Base-by-base conservation (phyloP, 495 filamentous ascomycete species). In the Poronia punctata region DNA sequence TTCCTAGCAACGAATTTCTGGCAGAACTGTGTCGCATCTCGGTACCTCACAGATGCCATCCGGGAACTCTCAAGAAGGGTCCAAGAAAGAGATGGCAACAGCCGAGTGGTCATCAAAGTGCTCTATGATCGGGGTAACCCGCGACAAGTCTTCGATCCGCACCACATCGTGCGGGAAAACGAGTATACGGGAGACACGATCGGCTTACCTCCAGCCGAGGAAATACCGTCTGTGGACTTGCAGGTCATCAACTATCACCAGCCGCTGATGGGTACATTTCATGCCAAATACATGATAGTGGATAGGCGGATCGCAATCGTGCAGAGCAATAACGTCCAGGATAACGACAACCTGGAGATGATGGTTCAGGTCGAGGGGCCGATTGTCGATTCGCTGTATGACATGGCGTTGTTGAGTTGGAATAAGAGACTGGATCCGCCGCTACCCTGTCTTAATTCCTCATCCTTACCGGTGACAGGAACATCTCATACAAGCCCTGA, bases 291-390 rank as follows among this genome's bases (percentile, higher is more conserved):
- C 52, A 79, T 84, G 66, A 67, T 88, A 12, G 75, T 89, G 6
- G 84, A 89, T 53, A 70, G 84, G 3, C 72, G 72, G 46, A 66
- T 81, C 23, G 84, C 74, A 2, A 59, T 84, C 1, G 45, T 87
- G 3, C 76, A 80, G 57, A 87, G 83, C 62, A 86, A 84, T 52
- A 88, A 88, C 45, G 80, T 88, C 34, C 77, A 81, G 65, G 83
- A 86, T 43, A 86, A 84, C 39, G 80, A 84, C 45, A 87, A 87
- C 45, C 25, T 85, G 29, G 83, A 87, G 62, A 89, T 89, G 84
- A 75, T 86, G 69, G 62, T 74, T n/a, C 80, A 84, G 23, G 49
- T 88, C 9, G 83, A 89, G 54, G 84, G 84, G 0, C 78, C 83
- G 0, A 81, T 87, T 45, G 83, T 88, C 1, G 82, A 88, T 53